Evolutionary conservation across 1,139 yeast genomes (phyloP), one percentile per base, ranked within the genome.

Genomic region (Blastobotrys aristatus): DNA sequence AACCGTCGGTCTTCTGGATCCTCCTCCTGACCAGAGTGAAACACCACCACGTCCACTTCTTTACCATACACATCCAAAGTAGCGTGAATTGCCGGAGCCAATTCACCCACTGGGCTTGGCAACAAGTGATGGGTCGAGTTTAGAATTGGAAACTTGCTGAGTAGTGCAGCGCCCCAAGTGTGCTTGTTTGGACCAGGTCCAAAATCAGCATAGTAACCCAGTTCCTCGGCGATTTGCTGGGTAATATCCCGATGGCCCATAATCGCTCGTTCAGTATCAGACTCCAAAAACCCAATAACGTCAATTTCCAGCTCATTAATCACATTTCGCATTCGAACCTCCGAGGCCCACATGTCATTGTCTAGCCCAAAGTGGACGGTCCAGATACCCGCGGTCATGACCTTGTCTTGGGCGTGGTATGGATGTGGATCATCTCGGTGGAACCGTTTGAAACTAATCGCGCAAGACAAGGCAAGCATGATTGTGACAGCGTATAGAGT

Each of bases 181-280:
- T 92, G 97, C 66, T 90, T 85, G 65, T 89, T 87, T 50, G 98
- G 97, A 13, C 97, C 97, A 3, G 98, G 98, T 13, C 98, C 98
- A 62, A 82, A 92, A 67, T 92, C 98, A 21, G 82, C 90, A 64
- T 90, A 92, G 92, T 88, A 88, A 31, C 90, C 92, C 57, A 92
- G 74, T 57, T 90, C 96, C 66, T 89, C 96, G 0, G 97, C 96
- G 53, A 92, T 73, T 53, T 81, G 81, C 68, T 88, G 96, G 0
- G 97, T 89, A 62, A 92, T 73, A 61, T 92, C 98, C 60, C 98
- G 77, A 69, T 89, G 87, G 40, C 98, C 98, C 75, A 94, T 94
- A 51, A 90, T 85, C 50, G 89, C 80, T 57, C 97, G 78, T 69
- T 92, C 96, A 4, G 97, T 90, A 61, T 92, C 98, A 7, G 89